phyloP scores from a whole-genome alignment of 164 flowering plant species.

The Platanus orientalis region DNA sequence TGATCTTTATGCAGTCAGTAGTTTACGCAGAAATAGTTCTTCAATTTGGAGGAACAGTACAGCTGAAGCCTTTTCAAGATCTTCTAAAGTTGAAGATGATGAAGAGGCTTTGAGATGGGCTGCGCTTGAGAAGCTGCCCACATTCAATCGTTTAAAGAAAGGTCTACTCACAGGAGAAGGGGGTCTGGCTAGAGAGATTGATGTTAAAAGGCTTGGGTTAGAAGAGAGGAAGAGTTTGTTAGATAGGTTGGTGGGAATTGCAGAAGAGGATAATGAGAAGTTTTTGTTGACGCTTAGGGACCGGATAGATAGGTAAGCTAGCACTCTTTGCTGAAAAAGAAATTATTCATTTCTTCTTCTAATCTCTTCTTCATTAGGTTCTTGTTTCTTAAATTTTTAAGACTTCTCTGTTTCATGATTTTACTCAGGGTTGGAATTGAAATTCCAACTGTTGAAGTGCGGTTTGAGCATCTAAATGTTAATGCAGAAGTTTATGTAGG shows the following conservation, averaged over 20 bases:
- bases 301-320: constrained; percentile 52
- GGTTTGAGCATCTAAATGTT: constrained; percentile 48
- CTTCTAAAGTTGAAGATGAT: constrained; percentile 52
- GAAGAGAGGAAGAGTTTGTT: constrained; percentile 48
- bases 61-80: constrained; percentile 43
- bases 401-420: background rate
- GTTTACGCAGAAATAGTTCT: constrained; percentile 23
- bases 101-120: constrained; percentile 89
- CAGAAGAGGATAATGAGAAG: constrained; percentile 75
- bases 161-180: constrained; percentile 41
- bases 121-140: constrained; percentile 67
- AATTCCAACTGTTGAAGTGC: constrained; percentile 62
- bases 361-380: background rate
- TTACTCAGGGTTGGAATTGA: constrained; percentile 58
- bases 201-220: constrained; percentile 41
- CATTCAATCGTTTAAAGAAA: constrained; percentile 57
- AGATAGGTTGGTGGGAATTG: constrained; percentile 48
- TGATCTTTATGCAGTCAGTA: constrained; percentile 22
- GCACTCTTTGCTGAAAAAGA: background rate
- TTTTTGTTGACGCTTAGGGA: constrained; percentile 61
- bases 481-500: constrained; percentile 52
- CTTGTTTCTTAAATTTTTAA: background rate
- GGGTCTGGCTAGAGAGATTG: constrained; percentile 44
- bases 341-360: background rate
- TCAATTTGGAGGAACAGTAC: constrained; percentile 34